Percentiles rank a stretch among this genome's conserved stretches.
phyloP scores from a whole-genome alignment of 1,284 basidiomycete genomes.

The Pulveroboletus sp. region DNA sequence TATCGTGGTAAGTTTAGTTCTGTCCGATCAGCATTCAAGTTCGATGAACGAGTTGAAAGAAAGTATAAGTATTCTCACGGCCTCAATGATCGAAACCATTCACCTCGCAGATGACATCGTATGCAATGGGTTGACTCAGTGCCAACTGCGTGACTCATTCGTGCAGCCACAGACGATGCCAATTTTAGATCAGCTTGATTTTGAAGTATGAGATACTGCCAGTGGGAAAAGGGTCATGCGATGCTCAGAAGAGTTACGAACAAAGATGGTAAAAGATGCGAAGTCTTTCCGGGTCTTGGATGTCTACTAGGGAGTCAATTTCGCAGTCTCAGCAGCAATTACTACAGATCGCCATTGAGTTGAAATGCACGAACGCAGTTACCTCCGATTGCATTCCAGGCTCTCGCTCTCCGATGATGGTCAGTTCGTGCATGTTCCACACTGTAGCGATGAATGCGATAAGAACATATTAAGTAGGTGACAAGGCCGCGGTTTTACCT shows the following conservation, averaged over 20 bases:
- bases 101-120: constrained; percentile 28
- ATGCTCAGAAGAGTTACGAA: too few species aligned
- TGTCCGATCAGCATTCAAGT: too few species aligned
- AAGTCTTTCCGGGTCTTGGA: constrained; percentile 96
- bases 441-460: constrained; percentile 11
- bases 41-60: too few species aligned
- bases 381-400: constrained; percentile 93
- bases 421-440: constrained; percentile 98
- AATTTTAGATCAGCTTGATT: constrained; percentile 90
- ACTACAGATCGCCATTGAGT: background rate
- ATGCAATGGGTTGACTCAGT: constrained; percentile 15
- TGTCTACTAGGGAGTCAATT: constrained; percentile 97
- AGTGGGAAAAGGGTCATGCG: constrained; percentile 8
- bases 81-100: background rate
- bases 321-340: constrained; percentile 74
- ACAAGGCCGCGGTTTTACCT: constrained; percentile 58
- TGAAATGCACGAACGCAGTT: constrained; percentile 72
- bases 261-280: constrained; percentile 99
- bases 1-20: too few species aligned
- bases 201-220: constrained; percentile 99
- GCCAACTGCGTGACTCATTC: constrained; percentile 10
- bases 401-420: constrained; percentile 97
- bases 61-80: too few species aligned
- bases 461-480: background rate
- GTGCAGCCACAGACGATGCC: constrained; percentile 1